Conservation (phyloP, 1,284 basidiomycete genomes). For the Cryptococcus sp. region DNA sequence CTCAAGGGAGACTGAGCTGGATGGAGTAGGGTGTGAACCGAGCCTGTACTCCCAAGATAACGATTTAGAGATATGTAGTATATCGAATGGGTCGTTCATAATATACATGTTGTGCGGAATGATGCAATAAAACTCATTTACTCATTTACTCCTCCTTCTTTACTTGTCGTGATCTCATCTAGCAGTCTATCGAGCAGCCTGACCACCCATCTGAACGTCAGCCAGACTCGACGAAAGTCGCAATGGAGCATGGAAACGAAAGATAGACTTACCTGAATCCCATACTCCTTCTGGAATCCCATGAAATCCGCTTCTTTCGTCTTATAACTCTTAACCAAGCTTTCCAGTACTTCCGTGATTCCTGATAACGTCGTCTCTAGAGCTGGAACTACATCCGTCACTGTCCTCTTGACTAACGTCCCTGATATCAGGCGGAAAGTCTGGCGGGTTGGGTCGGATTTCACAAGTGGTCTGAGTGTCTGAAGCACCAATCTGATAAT, state of each 20-base stretch:
- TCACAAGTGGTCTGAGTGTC: slow-evolving; percentile 63
- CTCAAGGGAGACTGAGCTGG: too few species aligned
- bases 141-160: too few species aligned
- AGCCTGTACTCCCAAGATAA: too few species aligned
- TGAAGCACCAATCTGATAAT: slow-evolving; percentile 72
- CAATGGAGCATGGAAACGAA: neutral
- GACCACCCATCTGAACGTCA: neutral
- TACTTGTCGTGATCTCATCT: too few species aligned
- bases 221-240: neutral
- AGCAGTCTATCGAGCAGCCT: too few species aligned
- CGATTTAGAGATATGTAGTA: too few species aligned
- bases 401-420: slow-evolving; percentile 90
- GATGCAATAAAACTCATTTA: too few species aligned
- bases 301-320: slow-evolving; percentile 79
- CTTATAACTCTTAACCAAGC: slow-evolving; percentile 78
- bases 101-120: too few species aligned
- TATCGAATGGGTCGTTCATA: too few species aligned
- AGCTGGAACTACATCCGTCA: slow-evolving; percentile 89
- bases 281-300: slow-evolving; percentile 73
- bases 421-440: slow-evolving; percentile 97
- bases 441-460: slow-evolving; percentile 82
- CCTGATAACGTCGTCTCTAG: slow-evolving; percentile 79
- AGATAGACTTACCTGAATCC: slow-evolving; percentile 55
- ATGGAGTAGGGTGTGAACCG: too few species aligned
- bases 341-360: slow-evolving; percentile 74